Conservation (phyloP, 1,284 basidiomycete species). For the Cutaneotrichosporon cyanovorans region DNA sequence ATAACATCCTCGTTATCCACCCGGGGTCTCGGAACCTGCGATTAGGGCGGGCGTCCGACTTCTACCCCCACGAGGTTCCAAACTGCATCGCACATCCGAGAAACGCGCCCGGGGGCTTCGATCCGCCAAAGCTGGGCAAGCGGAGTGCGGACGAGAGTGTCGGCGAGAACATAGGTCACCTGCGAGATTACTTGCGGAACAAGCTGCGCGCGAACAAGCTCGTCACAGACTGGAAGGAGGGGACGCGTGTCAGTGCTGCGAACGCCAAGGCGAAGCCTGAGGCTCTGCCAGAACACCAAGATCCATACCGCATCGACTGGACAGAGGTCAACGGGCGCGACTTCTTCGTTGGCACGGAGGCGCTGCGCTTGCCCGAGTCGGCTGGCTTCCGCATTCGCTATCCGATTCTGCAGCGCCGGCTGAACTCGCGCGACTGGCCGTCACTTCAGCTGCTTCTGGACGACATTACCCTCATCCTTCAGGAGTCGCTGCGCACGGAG, state of each 20-base stretch:
- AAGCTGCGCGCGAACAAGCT: constrained; percentile 84
- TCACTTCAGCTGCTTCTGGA: constrained; percentile 61
- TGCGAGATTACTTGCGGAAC: constrained; percentile 66
- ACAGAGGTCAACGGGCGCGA: constrained; percentile 48
- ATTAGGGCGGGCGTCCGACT: constrained; percentile 82
- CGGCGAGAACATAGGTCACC: constrained; percentile 62
- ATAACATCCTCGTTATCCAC: constrained; percentile 72
- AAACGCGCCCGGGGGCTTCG: constrained; percentile 15
- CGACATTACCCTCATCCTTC: constrained; percentile 68
- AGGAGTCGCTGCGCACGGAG: constrained; percentile 56
- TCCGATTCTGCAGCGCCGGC: constrained; percentile 66
- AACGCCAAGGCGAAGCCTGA: constrained; percentile 56
- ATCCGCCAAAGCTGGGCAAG: constrained; percentile 30
- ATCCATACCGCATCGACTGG: constrained; percentile 74
- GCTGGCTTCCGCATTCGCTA: constrained; percentile 64
- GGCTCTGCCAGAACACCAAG: constrained; percentile 70
- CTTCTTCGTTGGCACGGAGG: constrained; percentile 51
- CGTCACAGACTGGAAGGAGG: constrained; percentile 64
- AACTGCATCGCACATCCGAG: constrained; percentile 41
- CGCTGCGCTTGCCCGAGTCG: constrained; percentile 59
- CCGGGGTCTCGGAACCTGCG: constrained; percentile 81
- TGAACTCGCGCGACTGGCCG: constrained; percentile 71
- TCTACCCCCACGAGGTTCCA: constrained; percentile 43
- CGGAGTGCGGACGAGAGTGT: constrained; percentile 49
- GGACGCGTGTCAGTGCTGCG: constrained; percentile 61